phyloP scores from a whole-genome alignment of 495 filamentous ascomycete species.

The Tuber indicum region DNA sequence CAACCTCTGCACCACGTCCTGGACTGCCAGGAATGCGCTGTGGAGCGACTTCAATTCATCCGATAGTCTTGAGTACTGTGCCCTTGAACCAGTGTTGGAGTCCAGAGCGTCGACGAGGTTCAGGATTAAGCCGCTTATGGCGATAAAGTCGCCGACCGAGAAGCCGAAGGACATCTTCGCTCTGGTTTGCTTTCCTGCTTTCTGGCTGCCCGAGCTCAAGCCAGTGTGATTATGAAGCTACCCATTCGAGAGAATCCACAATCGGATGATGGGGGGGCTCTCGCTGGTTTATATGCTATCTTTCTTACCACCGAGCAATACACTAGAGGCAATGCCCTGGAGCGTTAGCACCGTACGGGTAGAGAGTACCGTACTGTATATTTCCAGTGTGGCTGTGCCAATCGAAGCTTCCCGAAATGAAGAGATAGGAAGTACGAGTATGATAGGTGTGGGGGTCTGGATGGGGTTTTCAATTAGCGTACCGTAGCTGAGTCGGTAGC shows the following conservation, averaged over 20 bases:
- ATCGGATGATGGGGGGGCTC: neutral
- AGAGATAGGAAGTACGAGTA: neutral
- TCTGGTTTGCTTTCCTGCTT: neutral
- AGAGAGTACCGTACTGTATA: neutral
- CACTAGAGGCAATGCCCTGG: neutral
- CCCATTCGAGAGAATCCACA: neutral
- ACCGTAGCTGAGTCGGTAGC: no score
- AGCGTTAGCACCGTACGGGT: neutral
- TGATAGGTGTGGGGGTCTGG: no score
- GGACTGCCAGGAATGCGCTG: constrained; percentile 1
- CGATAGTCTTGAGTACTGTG: neutral
- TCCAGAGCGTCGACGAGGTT: constrained; percentile 2
- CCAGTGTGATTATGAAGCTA: neutral
- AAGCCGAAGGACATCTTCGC: constrained; percentile 4
- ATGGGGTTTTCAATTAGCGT: no score
- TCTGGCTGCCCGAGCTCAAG: neutral
- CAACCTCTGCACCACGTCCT: neutral
- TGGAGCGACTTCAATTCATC: constrained; percentile 6
- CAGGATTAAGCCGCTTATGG: neutral
- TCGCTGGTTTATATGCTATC: neutral
- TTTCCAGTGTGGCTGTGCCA: neutral
- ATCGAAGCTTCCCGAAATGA: neutral
- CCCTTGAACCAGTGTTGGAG: neutral
- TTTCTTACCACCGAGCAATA: neutral
- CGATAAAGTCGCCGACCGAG: constrained; percentile 7